phyloP scores from a whole-genome alignment of 805 yeast genomes.

The Suhomyces vadensis region DNA sequence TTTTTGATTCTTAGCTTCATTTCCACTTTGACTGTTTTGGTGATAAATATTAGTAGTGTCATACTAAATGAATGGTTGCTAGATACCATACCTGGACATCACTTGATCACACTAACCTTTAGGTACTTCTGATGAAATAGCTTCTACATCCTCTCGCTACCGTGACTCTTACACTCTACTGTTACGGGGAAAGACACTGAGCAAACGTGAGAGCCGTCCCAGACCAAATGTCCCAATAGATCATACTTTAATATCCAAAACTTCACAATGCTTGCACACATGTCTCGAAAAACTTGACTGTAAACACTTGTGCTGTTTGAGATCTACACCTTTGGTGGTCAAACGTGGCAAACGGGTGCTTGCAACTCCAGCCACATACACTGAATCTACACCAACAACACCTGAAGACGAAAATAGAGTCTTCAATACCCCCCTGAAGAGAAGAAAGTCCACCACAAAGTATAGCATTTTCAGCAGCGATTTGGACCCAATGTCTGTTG shows the following conservation, averaged over 20 bases:
- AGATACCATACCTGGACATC: background rate
- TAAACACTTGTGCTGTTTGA: slow-evolving; percentile 1
- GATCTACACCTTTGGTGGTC: background rate
- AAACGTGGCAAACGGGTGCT: too few species aligned
- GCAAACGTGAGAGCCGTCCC: background rate
- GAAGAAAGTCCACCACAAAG: background rate
- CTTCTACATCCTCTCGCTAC: too few species aligned
- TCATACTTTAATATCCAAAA: background rate
- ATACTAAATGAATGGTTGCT: slow-evolving; percentile 1
- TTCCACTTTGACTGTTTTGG: too few species aligned
- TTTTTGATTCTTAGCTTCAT: too few species aligned
- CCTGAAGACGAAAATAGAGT: background rate
- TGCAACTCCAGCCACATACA: background rate
- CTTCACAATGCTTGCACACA: slow-evolving; percentile 1
- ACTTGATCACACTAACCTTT: background rate
- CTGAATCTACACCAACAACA: background rate
- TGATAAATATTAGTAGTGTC: too few species aligned
- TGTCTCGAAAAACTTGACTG: background rate
- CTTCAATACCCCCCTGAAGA: background rate
- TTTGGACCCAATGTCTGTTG: background rate
- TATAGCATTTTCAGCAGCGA: background rate
- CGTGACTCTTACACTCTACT: background rate
- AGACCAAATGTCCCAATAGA: background rate
- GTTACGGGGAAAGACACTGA: background rate
- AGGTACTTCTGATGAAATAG: too few species aligned